A percentile compares a stretch with the other conserved stretches of the same genome.
Conservation (phyloP, 2,329 filamentous ascomycete genomes). For the Epichloe glyceriae region DNA sequence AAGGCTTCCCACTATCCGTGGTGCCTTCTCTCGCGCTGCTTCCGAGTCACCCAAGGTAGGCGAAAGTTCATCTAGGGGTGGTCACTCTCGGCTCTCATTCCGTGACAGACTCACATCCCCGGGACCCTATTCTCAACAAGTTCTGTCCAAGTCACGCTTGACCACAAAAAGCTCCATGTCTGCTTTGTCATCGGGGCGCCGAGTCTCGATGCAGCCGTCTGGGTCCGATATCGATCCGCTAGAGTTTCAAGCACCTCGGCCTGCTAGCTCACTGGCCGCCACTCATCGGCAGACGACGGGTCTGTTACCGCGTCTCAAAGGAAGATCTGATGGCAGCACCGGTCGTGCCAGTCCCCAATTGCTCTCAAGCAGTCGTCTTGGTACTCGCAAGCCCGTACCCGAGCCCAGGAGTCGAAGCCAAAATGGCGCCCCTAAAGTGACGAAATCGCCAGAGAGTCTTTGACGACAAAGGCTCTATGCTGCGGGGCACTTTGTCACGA, state of each 20-base stretch:
- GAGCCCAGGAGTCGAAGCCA: constrained; percentile 31
- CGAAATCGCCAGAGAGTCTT: not conserved
- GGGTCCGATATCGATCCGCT: constrained; percentile 19
- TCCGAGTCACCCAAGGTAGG: constrained; percentile 36
- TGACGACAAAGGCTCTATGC: not conserved
- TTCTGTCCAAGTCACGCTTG: constrained; percentile 31
- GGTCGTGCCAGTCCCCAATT: constrained; percentile 38
- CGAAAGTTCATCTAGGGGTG: constrained; percentile 31
- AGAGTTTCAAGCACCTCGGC: constrained; percentile 26
- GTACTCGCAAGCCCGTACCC: constrained; percentile 27
- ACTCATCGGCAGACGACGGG: constrained; percentile 36
- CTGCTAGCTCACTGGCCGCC: constrained; percentile 43
- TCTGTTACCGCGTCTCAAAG: constrained; percentile 37
- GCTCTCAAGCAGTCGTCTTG: constrained; percentile 27
- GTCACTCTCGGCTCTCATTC: constrained; percentile 35
- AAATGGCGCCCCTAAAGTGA: constrained; percentile 30
- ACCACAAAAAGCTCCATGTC: constrained; percentile 31
- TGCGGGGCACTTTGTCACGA: not conserved
- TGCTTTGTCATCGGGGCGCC: constrained; percentile 29
- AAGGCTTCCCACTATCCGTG: constrained; percentile 36
- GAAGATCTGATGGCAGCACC: constrained; percentile 19
- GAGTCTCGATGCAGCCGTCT: constrained; percentile 40
- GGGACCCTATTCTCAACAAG: constrained; percentile 34
- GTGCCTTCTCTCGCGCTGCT: constrained; percentile 30
- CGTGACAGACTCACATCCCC: constrained; percentile 39